Base-by-base conservation (phyloP, 1,284 basidiomycete species). In the Puccinia polysora region DNA sequence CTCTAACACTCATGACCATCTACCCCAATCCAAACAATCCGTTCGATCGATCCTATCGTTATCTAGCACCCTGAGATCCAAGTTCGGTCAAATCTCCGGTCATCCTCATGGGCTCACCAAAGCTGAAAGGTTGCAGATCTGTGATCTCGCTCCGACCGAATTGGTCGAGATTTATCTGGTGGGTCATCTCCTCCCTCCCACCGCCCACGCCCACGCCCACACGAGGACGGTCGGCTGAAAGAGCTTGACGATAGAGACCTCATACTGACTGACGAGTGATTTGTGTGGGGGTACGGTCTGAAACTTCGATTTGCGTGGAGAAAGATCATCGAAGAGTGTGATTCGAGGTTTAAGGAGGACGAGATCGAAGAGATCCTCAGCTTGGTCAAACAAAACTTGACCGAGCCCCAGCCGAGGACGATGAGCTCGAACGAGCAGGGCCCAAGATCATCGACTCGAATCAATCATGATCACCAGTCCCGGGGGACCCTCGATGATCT, bases 321-420 rank as follows among this genome's bases (percentile, higher is more conserved):
- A 45, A n/a, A 73, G 70, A 73, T 73, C 15, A 56, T 73, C 18
- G 70, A 65, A 50, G 70, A 73, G 58, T 73, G 70, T 45, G 70
- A 73, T 34, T 38, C 52, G 14, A 30, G 70, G 25, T 73, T 73
- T 40, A 56, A 50, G 18, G 70, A 73, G n/a, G 30, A 34, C 8
- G 70, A 73, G 34, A 55, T 73, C n/a, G 50, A 73, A 47, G 60
- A 55, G 18, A 73, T 73, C 3, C 32, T 73, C 5, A 30, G 40
- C 5, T 28, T 64, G 32, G 53, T 73, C 10, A 63, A 64, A 32
- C 2, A 62, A 30, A 53, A 47, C 50, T 38, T 73, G 3, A 49
- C 30, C n/a, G n/a, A n/a, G n/a, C n/a, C n/a, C n/a, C n/a, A n/a
- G n/a, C n/a, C n/a, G n/a, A n/a, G n/a, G n/a, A n/a, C n/a, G n/a